Evolutionary conservation across 768 basidiomycete genomes (phyloP).

Genomic region (Atractiella rhizophila): DNA sequence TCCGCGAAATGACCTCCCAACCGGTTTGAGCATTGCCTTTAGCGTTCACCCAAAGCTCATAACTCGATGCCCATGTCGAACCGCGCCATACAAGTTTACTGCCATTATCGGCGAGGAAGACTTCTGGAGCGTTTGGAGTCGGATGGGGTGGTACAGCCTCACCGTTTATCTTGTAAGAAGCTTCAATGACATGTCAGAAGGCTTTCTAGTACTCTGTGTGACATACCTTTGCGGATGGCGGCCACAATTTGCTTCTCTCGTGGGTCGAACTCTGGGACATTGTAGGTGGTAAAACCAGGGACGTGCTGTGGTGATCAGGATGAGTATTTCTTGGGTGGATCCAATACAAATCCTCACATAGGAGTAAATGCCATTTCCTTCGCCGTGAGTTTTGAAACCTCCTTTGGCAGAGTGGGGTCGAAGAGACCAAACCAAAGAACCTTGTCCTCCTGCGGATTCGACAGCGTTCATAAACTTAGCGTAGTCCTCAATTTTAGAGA

Average conservation of each 20-base stretch:
- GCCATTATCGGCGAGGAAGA: background rate
- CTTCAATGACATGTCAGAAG: constrained; percentile 1
- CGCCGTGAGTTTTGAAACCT: constrained; percentile 17
- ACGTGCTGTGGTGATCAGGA: constrained; percentile 4
- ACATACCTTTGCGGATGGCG: too few relatives aligned
- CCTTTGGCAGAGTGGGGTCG: constrained; percentile 13
- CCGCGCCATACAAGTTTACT: constrained; percentile 7
- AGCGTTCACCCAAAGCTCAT: constrained; percentile 6
- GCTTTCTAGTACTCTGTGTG: constrained; percentile 3
- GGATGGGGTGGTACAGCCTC: background rate
- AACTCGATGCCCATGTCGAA: constrained; percentile 7
- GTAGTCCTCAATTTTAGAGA: constrained; percentile 8
- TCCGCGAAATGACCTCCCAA: background rate
- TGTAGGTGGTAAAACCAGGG: constrained; percentile 9
- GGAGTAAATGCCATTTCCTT: constrained; percentile 9
- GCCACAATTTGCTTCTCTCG: constrained; percentile 3
- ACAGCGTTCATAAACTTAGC: constrained; percentile 7
- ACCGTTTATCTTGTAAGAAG: constrained; percentile 2
- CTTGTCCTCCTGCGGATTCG: constrained; percentile 11
- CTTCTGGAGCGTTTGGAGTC: background rate
- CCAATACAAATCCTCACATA: background rate
- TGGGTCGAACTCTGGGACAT: constrained; percentile 1
- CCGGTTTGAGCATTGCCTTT: background rate
- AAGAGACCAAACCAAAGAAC: constrained; percentile 16
- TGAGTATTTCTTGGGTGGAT: background rate